Base-by-base conservation (phyloP, 352 stramenopile genomes). In the Peronospora belbahrii region DNA sequence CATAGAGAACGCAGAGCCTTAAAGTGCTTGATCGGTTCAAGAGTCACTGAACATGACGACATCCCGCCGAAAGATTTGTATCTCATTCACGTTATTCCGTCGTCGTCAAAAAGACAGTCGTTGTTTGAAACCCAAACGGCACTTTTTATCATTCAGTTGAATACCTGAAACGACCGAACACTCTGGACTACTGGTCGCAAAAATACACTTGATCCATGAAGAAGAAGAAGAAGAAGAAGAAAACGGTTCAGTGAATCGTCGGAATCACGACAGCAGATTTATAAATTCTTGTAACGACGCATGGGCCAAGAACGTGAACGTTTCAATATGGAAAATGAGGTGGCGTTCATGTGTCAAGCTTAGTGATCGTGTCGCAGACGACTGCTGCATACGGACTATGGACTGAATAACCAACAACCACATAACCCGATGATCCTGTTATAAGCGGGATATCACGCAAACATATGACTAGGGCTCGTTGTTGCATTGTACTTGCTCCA, bases 201-300 rank as follows among this genome's bases (percentile, higher is more conserved):
- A n/a, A n/a, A n/a, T n/a, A n/a, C n/a, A n/a, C n/a, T n/a, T n/a
- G n/a, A n/a, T n/a, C n/a, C n/a, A n/a, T n/a, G n/a, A n/a, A n/a
- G n/a, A n/a, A n/a, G n/a, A n/a, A n/a, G n/a, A n/a, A n/a, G n/a
- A n/a, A n/a, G n/a, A n/a, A n/a, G n/a, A n/a, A n/a, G n/a, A 38
- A n/a, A 38, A 38, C 14, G 15, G 32, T 23, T 9, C 32, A 38
- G 15, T 38, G n/a, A 2, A 36, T n/a, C 30, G 30, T 19, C n/a
- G n/a, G n/a, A n/a, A 15, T 36, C 11, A 38, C 32, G 32, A 38
- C 32, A 38, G 32, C 32, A 38, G 32, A 38, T 38, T 23, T 38
- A 20, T 38, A 23, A 23, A 23, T 11, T 20, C 14, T 38, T 13
- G 32, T n/a, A 11, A 10, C 27, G 27, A 31, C 8, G n/a, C n/a